Conservation (phyloP, 345 rosid genomes). For the Moringa oleifera region DNA sequence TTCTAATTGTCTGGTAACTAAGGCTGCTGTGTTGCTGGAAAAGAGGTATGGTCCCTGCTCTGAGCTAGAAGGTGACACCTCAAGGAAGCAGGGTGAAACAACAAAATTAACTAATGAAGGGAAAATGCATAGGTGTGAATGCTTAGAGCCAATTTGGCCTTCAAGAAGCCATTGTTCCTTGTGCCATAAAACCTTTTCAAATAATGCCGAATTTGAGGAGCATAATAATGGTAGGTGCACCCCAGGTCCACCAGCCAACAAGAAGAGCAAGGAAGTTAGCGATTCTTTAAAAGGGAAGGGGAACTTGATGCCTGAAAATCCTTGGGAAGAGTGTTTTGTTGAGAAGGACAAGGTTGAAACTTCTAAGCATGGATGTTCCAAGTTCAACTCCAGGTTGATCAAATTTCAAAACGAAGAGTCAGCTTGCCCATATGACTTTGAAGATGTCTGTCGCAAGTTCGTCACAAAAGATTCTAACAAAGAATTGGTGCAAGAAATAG, state of each 20-base stretch:
- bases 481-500: slow-evolving; percentile 77
- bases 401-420: slow-evolving; percentile 49
- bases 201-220: slow-evolving; percentile 45
- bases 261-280: slow-evolving; percentile 38
- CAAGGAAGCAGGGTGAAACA: slow-evolving; percentile 51
- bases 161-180: slow-evolving; percentile 67
- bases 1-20: slow-evolving; percentile 46
- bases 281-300: slow-evolving; percentile 42
- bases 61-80: slow-evolving; percentile 34
- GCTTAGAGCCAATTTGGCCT: slow-evolving; percentile 82
- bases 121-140: slow-evolving; percentile 64
- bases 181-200: slow-evolving; percentile 71
- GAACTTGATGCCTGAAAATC: slow-evolving; percentile 27
- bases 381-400: slow-evolving; percentile 48
- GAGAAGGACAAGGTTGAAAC: slow-evolving; percentile 27
- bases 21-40: slow-evolving; percentile 64
- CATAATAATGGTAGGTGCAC: slow-evolving; percentile 61
- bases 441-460: slow-evolving; percentile 71
- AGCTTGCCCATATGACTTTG: slow-evolving; percentile 54
- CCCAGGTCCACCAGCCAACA: slow-evolving; percentile 32
- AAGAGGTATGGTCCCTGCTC: slow-evolving; percentile 58
- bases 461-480: slow-evolving; percentile 73
- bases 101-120: slow-evolving; percentile 39
- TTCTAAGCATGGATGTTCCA: slow-evolving; percentile 30
- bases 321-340: slow-evolving; percentile 24